Evolutionary conservation across 2,329 filamentous ascomycete genomes (phyloP).

Genomic region (Aureobasidium lini): DNA sequence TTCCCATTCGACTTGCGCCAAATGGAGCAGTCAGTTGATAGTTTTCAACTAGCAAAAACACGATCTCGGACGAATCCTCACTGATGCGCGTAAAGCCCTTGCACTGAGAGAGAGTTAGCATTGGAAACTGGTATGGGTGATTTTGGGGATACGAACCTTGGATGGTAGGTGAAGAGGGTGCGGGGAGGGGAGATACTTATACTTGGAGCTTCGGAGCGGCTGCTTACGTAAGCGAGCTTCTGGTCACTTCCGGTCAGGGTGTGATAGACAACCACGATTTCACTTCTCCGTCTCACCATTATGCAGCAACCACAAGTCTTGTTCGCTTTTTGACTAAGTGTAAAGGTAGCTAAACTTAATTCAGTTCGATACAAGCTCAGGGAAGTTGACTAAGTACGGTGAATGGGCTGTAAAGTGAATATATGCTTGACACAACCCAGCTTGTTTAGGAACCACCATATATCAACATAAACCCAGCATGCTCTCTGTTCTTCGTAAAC

Average conservation of each 20-base stretch:
- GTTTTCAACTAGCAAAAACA: conserved; percentile 90
- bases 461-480: too few species aligned
- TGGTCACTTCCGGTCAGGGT: background rate
- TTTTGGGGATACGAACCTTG: background rate
- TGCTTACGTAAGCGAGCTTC: background rate
- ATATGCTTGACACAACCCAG: too few species aligned
- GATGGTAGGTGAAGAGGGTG: background rate
- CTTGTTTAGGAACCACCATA: too few species aligned
- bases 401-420: too few species aligned
- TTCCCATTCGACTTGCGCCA: too few species aligned
- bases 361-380: too few species aligned
- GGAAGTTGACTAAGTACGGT: too few species aligned
- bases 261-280: background rate
- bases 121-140: background rate
- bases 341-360: too few species aligned
- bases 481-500: too few species aligned
- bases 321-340: too few species aligned
- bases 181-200: background rate
- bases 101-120: background rate
- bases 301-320: too few species aligned
- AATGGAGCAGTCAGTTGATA: conserved; percentile 45
- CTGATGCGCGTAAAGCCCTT: conserved; percentile 34
- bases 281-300: background rate
- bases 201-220: background rate
- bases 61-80: conserved; percentile 83